Percentiles rank a stretch among this genome's conserved stretches.
Evolutionary conservation across 495 filamentous ascomycete genomes (phyloP).

Genomic region (Parathielavia appendiculata): DNA sequence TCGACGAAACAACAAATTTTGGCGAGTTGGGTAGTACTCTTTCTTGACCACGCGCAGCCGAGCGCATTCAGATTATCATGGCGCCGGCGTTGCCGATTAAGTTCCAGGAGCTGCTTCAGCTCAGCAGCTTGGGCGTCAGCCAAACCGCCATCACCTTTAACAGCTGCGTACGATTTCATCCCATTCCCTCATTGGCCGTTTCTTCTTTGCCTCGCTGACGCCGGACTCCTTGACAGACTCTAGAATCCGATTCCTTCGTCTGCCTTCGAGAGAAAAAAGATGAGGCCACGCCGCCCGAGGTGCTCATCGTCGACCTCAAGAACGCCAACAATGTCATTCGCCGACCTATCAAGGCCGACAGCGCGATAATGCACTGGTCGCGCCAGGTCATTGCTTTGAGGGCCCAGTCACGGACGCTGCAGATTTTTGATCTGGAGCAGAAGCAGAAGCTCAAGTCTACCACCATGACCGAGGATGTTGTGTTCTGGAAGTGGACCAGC

Average conservation of each 20-base stretch:
- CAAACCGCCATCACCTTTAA: slow-evolving; percentile 92
- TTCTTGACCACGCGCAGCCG: slow-evolving; percentile 30
- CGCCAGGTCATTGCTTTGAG: slow-evolving; percentile 94
- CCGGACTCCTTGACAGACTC: slow-evolving; percentile 55
- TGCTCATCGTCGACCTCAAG: slow-evolving; percentile 95
- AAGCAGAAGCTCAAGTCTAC: slow-evolving; percentile 94
- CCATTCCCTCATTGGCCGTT: background rate
- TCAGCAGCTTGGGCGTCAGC: slow-evolving; percentile 73
- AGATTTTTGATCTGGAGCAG: slow-evolving; percentile 89
- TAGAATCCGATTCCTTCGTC: slow-evolving; percentile 94
- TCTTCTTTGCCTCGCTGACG: slow-evolving; percentile 22
- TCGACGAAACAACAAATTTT: slow-evolving; percentile 24
- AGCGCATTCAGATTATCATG: slow-evolving; percentile 40
- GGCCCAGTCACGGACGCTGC: slow-evolving; percentile 84
- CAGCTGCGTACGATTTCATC: slow-evolving; percentile 69
- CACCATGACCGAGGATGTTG: slow-evolving; percentile 92
- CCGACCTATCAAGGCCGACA: slow-evolving; percentile 96
- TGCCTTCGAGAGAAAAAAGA: slow-evolving; percentile 90
- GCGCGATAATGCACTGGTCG: slow-evolving; percentile 98
- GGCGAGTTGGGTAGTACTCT: slow-evolving; percentile 33
- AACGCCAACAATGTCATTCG: slow-evolving; percentile 88
- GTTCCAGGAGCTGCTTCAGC: slow-evolving; percentile 89
- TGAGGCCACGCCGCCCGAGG: slow-evolving; percentile 76
- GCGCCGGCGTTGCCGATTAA: slow-evolving; percentile 69
- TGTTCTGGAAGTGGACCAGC: slow-evolving; percentile 99